These are phyloP conservation scores for Mimosa bimucronata DNA, from an alignment of 306 rosid species.

Conservation along the genomic window DNA sequence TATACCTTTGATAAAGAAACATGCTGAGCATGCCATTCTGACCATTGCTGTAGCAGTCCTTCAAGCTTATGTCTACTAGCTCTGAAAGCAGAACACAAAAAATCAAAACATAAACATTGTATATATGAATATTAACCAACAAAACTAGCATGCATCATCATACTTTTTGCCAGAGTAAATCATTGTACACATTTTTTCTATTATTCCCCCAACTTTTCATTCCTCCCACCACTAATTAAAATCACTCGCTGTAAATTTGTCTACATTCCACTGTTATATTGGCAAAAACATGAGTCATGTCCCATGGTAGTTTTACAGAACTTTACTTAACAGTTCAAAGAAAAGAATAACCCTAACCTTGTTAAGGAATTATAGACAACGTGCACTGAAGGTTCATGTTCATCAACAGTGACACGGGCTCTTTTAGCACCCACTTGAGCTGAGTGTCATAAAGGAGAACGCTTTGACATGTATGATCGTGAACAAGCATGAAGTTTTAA, in stretches of 20 bases:
- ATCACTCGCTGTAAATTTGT: neutral
- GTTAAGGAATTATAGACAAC: slow-evolving; percentile 68
- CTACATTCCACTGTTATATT: neutral
- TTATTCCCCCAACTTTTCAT: neutral
- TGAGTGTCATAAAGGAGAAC: slow-evolving; percentile 53
- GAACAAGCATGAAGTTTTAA: slow-evolving; percentile 1
- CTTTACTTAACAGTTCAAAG: neutral
- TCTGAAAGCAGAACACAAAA: slow-evolving; percentile 50
- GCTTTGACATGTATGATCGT: neutral
- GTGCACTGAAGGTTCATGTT: slow-evolving; percentile 70
- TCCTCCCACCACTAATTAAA: neutral
- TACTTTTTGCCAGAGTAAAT: neutral
- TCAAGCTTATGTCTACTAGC: slow-evolving; percentile 88
- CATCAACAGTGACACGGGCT: slow-evolving; percentile 60
- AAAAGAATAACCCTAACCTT: slow-evolving; percentile 59
- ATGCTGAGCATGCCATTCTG: slow-evolving; percentile 87
- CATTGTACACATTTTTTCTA: slow-evolving; percentile 17
- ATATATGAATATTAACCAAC: neutral
- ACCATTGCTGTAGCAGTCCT: slow-evolving; percentile 86
- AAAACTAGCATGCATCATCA: neutral
- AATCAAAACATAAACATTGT: slow-evolving; percentile 21
- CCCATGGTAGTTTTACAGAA: slow-evolving; percentile 3
- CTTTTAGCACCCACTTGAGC: slow-evolving; percentile 76
- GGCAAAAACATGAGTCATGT: neutral
- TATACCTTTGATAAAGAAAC: slow-evolving; percentile 63